Percentiles rank a stretch among this genome's conserved stretches.
phyloP scores from a whole-genome alignment of 208 protist genomes.

The Leishmania guyanensis region DNA sequence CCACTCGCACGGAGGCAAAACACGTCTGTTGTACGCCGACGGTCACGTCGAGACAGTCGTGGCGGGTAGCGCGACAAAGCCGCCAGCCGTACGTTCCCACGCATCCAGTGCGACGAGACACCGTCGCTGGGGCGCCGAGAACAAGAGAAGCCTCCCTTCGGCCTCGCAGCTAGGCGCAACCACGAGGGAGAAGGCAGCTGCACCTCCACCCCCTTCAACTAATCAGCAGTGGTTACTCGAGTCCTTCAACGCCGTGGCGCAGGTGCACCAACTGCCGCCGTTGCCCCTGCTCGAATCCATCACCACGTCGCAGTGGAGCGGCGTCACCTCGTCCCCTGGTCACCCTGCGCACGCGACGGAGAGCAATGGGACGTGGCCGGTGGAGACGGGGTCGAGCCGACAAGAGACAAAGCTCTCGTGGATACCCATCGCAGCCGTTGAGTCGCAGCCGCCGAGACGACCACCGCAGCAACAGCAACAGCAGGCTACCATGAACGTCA shows the following conservation, averaged over 20 bases:
- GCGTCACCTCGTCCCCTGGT: background rate
- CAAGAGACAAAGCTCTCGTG: background rate
- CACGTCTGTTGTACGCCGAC: conserved; percentile 47
- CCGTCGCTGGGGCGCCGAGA: background rate
- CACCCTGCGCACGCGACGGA: background rate
- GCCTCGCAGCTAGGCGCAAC: background rate
- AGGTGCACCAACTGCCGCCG: conserved; percentile 2
- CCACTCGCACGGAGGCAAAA: conserved; percentile 42
- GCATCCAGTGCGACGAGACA: background rate
- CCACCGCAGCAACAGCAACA: background rate
- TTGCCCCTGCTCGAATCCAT: background rate
- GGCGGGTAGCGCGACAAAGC: background rate
- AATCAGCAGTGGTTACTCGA: conserved; percentile 5
- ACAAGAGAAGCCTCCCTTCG: background rate
- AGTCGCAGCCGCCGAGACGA: background rate
- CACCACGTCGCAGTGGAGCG: background rate
- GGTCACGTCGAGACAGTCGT: conserved; percentile 33
- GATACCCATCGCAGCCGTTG: background rate
- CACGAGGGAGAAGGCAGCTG: background rate
- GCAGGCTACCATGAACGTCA: background rate
- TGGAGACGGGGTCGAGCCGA: background rate
- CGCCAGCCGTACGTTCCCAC: background rate
- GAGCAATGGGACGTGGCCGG: background rate
- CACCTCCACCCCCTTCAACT: background rate
- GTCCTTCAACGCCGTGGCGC: conserved; percentile 17